phyloP scores from a whole-genome alignment of 2,329 filamentous ascomycete genomes.

The Verticillium zaregamsianum region DNA sequence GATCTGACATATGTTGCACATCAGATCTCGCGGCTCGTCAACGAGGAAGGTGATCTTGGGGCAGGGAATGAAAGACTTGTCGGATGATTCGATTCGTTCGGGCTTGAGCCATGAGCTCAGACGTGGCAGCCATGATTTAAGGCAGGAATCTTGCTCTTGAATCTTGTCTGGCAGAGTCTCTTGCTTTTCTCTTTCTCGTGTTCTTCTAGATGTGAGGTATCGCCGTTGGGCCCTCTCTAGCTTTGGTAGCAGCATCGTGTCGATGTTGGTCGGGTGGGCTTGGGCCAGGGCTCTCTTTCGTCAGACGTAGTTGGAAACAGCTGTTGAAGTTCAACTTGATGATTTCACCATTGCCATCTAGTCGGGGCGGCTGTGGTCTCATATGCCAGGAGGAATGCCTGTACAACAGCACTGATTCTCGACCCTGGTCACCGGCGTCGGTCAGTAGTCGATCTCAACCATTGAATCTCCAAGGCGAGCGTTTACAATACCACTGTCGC shows the following conservation, averaged over 20 bases:
- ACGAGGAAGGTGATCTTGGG: constrained; percentile 22
- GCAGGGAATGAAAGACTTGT: constrained; percentile 18
- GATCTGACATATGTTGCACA: constrained; percentile 22
- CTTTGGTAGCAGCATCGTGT: not conserved
- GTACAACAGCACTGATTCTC: too few species aligned
- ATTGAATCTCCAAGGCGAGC: too few species aligned
- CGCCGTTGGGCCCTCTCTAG: not conserved
- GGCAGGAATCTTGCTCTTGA: not conserved
- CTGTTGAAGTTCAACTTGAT: too few species aligned
- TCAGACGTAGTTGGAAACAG: too few species aligned
- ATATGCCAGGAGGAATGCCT: too few species aligned
- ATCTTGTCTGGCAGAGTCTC: not conserved
- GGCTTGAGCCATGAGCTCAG: constrained; percentile 2
- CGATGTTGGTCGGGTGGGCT: not conserved
- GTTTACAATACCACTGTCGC: too few species aligned
- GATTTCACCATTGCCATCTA: too few species aligned
- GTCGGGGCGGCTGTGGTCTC: too few species aligned
- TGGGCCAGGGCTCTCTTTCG: too few species aligned
- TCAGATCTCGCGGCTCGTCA: constrained; percentile 16
- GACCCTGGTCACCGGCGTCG: too few species aligned
- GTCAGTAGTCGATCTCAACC: too few species aligned
- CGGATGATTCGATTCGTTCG: not conserved
- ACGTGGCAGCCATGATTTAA: not conserved
- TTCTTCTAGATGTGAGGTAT: not conserved
- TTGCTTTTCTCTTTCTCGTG: not conserved